phyloP scores from a whole-genome alignment of 192 early-diverging fungal genomes.

The Linnemannia elongata region DNA sequence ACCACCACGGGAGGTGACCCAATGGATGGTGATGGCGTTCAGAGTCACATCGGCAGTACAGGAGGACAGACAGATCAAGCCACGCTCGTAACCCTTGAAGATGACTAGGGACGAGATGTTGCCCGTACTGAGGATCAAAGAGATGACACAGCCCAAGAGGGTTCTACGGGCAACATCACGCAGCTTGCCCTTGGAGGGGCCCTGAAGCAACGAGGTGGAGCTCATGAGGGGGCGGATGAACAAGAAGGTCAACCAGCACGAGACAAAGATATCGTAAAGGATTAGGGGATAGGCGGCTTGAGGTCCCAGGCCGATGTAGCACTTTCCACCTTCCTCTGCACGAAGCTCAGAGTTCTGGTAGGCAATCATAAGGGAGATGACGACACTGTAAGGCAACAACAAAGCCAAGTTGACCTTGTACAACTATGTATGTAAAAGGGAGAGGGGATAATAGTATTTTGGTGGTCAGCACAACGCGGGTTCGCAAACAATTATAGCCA shows the following conservation, averaged over 20 bases:
- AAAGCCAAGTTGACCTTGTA: slow-evolving; percentile 38
- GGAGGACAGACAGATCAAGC: slow-evolving; percentile 57
- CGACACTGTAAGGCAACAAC: slow-evolving; percentile 24
- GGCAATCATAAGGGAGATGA: slow-evolving; percentile 18
- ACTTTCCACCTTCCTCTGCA: not conserved
- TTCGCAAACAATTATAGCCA: not conserved
- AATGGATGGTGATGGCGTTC: slow-evolving; percentile 59
- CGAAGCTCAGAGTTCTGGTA: slow-evolving; percentile 7
- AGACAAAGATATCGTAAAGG: slow-evolving; percentile 31
- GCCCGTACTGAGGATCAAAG: slow-evolving; percentile 51
- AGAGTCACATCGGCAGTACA: slow-evolving; percentile 62
- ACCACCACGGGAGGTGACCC: slow-evolving; percentile 57
- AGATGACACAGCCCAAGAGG: slow-evolving; percentile 52
- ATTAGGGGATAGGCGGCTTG: slow-evolving; percentile 20
- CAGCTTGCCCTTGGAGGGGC: slow-evolving; percentile 32
- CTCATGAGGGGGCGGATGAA: slow-evolving; percentile 37
- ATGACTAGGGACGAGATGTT: slow-evolving; percentile 56
- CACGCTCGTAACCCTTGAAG: slow-evolving; percentile 58
- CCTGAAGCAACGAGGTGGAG: slow-evolving; percentile 35
- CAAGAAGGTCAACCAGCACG: slow-evolving; percentile 29
- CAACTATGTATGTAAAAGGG: slow-evolving; percentile 8
- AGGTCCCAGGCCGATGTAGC: slow-evolving; percentile 21
- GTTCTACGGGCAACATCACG: slow-evolving; percentile 58
- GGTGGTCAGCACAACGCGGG: too few species aligned
- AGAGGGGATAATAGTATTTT: not conserved